Base-by-base conservation (phyloP, 768 basidiomycete species). In the Phaeotremella fagi region DNA sequence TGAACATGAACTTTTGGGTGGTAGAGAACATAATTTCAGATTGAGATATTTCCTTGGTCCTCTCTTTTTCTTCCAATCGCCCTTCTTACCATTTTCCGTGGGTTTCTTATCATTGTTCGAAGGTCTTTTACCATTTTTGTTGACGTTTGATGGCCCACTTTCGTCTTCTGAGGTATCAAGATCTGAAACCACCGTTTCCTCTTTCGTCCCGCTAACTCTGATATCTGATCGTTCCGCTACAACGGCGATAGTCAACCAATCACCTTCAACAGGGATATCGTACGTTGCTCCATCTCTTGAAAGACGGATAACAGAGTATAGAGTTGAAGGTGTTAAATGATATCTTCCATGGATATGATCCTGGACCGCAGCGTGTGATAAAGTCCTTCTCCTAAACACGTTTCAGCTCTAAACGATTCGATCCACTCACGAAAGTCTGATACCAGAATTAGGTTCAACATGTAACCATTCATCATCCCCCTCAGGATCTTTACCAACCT, bases 161-260 rank as follows among this genome's bases (percentile, higher is more conserved):
- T 41, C 38, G 20, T 41, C 38, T 12, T 20, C 22, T 6, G 12
- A 12, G 38, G 12, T 20, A 7, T 41, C 38, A 20, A 41, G 7
- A 18, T 41, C 38, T 7, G 38, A 41, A 6, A 41, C 38, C 20
- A 20, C 22, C 20, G 12, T 11, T 6, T 27, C 42, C 22, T 58
- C 50, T 29, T 63, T 66, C 16, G 56, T 55, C 0, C 45, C 85
- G 50, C 86, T 88, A 61, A 84, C 81, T 59, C 82, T 83, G 68
- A 92, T 78, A 5, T 84, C 85, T 2, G 90, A 85, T 20, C 90
- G 82, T 71, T 94, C 90, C 1, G 91, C 94, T 14, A 99, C 84
- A 3, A 98, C 92, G 1, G 90, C 94, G 43, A 99, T 88, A 4
- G 91, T 92, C 36, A 97, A 81, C 87, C 90, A 98, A 73, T 98